Percentiles rank a stretch among this genome's conserved stretches.
These are phyloP conservation scores for Lentinus tigrinus DNA, from an alignment of 768 basidiomycete species.

Conservation along the genomic window DNA sequence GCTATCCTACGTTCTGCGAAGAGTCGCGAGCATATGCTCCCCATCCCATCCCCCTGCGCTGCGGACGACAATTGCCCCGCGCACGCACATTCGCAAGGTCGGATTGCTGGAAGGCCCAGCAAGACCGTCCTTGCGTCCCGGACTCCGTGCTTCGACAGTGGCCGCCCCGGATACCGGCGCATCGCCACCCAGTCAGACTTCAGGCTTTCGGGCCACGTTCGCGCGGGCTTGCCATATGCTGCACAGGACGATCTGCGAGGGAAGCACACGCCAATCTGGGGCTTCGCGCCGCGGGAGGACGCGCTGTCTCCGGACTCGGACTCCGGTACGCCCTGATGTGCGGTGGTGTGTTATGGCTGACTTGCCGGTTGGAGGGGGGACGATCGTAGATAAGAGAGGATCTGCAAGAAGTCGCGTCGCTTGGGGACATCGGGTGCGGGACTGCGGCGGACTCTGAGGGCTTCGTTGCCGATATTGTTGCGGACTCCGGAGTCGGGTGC, in stretches of 20 bases:
- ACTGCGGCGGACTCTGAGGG: neutral
- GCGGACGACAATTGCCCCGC: neutral
- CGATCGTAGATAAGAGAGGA: conserved; percentile 4
- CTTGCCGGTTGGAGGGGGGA: neutral
- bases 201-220: neutral
- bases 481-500: neutral
- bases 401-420: neutral
- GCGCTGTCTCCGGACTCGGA: neutral
- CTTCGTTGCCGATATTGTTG: neutral
- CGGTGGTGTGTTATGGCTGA: neutral
- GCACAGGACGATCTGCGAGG: neutral
- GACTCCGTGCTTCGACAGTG: neutral
- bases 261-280: conserved; percentile 3
- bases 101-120: neutral
- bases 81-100: neutral
- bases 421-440: neutral
- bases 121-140: neutral
- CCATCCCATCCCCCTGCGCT: neutral
- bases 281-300: conserved; percentile 8
- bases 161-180: neutral
- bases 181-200: neutral
- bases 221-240: neutral
- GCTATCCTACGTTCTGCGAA: neutral
- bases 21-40: neutral
- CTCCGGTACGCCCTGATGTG: conserved; percentile 5